These are phyloP conservation scores for Flaveria floridana DNA, from an alignment of 140 eudicot species.

Conservation along the genomic window DNA sequence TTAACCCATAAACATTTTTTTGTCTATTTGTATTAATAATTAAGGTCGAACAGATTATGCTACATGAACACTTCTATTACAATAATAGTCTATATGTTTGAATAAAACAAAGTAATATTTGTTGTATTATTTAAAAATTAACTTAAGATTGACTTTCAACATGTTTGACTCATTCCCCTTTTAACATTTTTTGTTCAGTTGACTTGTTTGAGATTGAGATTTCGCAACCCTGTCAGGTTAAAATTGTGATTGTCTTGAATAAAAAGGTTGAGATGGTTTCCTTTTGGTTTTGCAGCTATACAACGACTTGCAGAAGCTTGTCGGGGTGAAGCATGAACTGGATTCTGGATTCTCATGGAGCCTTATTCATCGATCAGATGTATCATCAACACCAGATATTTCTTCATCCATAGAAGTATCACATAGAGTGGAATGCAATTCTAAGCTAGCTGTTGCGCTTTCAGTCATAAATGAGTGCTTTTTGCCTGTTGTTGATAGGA, in stretches of 20 bases:
- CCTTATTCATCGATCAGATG: conserved; percentile 63
- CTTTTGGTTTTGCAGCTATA: conserved; percentile 53
- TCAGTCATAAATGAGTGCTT: conserved; percentile 90
- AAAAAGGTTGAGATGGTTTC: conserved; percentile 3
- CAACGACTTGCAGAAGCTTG: conserved; percentile 65
- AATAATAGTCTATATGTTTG: neutral
- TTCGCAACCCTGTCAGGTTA: neutral
- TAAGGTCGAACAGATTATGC: neutral
- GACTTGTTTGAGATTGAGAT: neutral
- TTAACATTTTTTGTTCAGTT: neutral
- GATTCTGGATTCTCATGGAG: conserved; percentile 88
- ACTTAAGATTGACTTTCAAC: neutral
- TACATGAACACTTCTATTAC: neutral
- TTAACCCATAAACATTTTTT: neutral
- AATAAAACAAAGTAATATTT: neutral
- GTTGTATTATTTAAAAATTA: neutral
- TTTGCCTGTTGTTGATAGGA: conserved; percentile 80
- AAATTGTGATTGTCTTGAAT: conserved; percentile 19
- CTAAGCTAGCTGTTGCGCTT: conserved; percentile 90
- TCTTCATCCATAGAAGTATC: conserved; percentile 48
- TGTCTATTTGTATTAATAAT: neutral
- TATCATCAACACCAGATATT: conserved; percentile 50
- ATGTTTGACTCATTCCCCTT: neutral
- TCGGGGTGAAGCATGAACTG: conserved; percentile 80
- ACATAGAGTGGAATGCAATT: conserved; percentile 87